Evolutionary conservation across 768 basidiomycete genomes (phyloP).

Genomic region (Lactifluus volemus): DNA sequence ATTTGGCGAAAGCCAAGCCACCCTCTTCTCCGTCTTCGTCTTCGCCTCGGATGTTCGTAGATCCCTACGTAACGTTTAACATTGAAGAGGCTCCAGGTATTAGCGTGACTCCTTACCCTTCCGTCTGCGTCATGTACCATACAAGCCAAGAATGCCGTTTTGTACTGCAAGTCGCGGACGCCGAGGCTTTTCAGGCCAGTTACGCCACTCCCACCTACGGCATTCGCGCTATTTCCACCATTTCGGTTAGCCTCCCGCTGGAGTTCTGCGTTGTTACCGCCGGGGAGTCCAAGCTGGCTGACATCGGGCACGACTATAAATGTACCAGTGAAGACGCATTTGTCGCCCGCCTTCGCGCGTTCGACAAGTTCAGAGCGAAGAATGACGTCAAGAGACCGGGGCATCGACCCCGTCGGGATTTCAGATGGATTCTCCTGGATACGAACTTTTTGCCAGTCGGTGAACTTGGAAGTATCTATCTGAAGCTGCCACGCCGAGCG

Average conservation of each 20-base stretch:
- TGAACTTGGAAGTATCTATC: slow-evolving; percentile 93
- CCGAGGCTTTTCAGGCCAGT: slow-evolving; percentile 91
- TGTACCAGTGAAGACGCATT: slow-evolving; percentile 94
- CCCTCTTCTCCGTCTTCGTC: slow-evolving; percentile 70
- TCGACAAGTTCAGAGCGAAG: slow-evolving; percentile 94
- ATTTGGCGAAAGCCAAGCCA: slow-evolving; percentile 77
- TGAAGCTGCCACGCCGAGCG: slow-evolving; percentile 86
- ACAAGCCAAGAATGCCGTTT: slow-evolving; percentile 96
- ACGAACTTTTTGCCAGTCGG: slow-evolving; percentile 98
- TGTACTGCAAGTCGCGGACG: slow-evolving; percentile 93
- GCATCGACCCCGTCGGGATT: slow-evolving; percentile 98
- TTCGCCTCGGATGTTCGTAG: slow-evolving; percentile 86
- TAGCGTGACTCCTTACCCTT: slow-evolving; percentile 45
- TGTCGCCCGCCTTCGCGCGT: slow-evolving; percentile 98
- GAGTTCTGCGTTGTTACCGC: slow-evolving; percentile 85
- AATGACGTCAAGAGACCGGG: slow-evolving; percentile 92
- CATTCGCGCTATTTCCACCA: slow-evolving; percentile 49
- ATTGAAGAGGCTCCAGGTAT: not conserved
- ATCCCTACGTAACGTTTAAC: slow-evolving; percentile 39
- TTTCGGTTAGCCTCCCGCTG: slow-evolving; percentile 75
- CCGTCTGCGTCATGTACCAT: slow-evolving; percentile 93
- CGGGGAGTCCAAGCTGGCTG: slow-evolving; percentile 88
- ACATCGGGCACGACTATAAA: slow-evolving; percentile 99
- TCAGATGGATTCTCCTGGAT: slow-evolving; percentile 99
- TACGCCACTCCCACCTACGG: slow-evolving; percentile 72